These are phyloP conservation scores for Tilletia indica DNA, from an alignment of 1,284 basidiomycete species.

Conservation along the genomic window DNA sequence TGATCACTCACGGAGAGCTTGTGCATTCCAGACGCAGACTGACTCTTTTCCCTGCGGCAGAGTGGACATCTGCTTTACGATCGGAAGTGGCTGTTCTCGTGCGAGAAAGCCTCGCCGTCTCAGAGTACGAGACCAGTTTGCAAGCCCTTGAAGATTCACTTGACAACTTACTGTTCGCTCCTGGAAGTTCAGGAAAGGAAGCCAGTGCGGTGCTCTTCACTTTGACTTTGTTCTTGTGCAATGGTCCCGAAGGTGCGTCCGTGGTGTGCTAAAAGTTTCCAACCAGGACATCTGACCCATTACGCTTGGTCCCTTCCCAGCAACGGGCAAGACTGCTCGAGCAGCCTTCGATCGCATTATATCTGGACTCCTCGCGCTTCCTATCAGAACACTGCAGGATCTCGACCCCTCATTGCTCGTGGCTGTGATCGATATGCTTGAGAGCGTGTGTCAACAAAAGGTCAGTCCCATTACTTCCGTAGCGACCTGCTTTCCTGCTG, in stretches of 20 bases:
- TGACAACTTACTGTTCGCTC: background rate
- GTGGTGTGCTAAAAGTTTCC: too few relatives aligned
- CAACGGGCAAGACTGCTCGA: background rate
- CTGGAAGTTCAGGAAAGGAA: background rate
- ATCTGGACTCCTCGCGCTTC: background rate
- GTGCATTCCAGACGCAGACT: too few relatives aligned
- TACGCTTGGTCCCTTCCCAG: background rate
- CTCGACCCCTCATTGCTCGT: background rate
- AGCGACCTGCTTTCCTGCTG: too few relatives aligned
- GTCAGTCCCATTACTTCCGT: background rate
- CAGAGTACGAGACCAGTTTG: background rate
- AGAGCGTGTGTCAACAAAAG: conserved; percentile 1
- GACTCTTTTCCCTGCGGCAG: background rate
- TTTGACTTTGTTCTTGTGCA: conserved; percentile 11
- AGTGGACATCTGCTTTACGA: background rate
- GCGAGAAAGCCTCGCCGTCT: background rate
- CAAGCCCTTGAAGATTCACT: background rate
- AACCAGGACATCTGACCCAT: background rate
- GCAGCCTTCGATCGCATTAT: conserved; percentile 2
- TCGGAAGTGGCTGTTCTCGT: background rate
- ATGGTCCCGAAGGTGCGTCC: conserved; percentile 7
- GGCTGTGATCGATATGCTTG: background rate
- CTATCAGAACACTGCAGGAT: background rate
- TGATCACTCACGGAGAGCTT: background rate
- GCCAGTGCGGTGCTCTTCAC: conserved; percentile 11